phyloP scores from a whole-genome alignment of 1,139 yeast genomes.

The Suhomyces bolitotheri region DNA sequence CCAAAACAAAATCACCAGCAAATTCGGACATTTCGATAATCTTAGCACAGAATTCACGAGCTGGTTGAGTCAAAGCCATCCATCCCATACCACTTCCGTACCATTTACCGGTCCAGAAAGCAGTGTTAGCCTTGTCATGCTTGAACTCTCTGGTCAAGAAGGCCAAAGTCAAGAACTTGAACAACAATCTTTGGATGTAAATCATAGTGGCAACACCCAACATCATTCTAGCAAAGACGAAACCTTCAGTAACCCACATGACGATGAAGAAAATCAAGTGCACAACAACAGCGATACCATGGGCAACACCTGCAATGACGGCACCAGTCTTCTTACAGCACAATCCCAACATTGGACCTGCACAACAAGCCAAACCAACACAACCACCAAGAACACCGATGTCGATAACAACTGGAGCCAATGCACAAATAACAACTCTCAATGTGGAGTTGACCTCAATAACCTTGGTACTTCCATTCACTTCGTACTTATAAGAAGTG shows the following conservation, averaged over 20 bases:
- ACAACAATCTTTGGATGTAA: slow-evolving; percentile 83
- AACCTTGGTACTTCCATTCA: slow-evolving; percentile 30
- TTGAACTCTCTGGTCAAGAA: slow-evolving; percentile 94
- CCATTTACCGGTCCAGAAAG: slow-evolving; percentile 99
- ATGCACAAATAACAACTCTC: slow-evolving; percentile 83
- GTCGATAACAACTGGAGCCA: slow-evolving; percentile 89
- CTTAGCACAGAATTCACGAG: slow-evolving; percentile 95
- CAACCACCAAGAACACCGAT: slow-evolving; percentile 79
- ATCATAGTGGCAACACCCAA: slow-evolving; percentile 84
- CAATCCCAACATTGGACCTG: slow-evolving; percentile 90
- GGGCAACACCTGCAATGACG: slow-evolving; percentile 95
- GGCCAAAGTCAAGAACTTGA: slow-evolving; percentile 78
- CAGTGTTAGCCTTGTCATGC: slow-evolving; percentile 94
- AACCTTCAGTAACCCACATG: slow-evolving; percentile 97
- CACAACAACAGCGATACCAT: slow-evolving; percentile 86
- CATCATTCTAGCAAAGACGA: slow-evolving; percentile 83
- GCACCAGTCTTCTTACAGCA: slow-evolving; percentile 99
- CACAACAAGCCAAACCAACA: slow-evolving; percentile 87
- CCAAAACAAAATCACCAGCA: slow-evolving; percentile 94
- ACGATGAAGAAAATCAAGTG: slow-evolving; percentile 86
- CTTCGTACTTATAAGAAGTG: slow-evolving; percentile 37
- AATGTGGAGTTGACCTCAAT: slow-evolving; percentile 73
- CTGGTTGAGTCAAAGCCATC: slow-evolving; percentile 95
- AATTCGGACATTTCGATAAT: slow-evolving; percentile 92
- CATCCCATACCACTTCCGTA: slow-evolving; percentile 92